Evolutionary conservation across 116 monocot species (phyloP), one percentile per base, ranked within the genome.

Genomic region (Phalaenopsis hybrid): DNA sequence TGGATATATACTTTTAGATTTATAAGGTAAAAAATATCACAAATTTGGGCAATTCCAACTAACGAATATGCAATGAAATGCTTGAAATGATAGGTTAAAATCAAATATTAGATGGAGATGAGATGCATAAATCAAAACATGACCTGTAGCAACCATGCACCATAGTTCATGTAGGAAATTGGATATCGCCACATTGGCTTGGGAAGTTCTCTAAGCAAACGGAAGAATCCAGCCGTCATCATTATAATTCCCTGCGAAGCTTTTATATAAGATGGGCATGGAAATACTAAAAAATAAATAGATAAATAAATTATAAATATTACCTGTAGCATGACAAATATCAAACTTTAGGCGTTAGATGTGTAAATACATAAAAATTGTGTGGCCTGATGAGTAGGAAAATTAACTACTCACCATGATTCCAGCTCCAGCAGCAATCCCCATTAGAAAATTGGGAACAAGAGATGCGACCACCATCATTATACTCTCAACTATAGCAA

Each of bases 131-230:
- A 52, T 52, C 13, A 43, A 55, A 34, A 55, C 69, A 58, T 79
- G 77, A 97, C 98, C 94, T 99, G 93, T 61, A 99, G 81, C 0
- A 85, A 86, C 99, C 99, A 99, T 44, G 92, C 89, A 6, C 86
- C 89, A 75, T 88, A 99, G 86, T 88, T 91, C 55, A 99, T 88
- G 70, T 91, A 92, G 0, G 99, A 95, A 63, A 95, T 81, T 6
- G 99, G 99, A 76, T 99, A 99, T 13, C 91, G 82, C 99, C 99
- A 99, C 33, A 99, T 20, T 10, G 85, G 88, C 72, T 99, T 99
- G 0, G 99, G 99, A 81, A 99, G 92, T 41, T 99, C 99, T 13
- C 87, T 86, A 44, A 93, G 87, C 79, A 86, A 75, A 44, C 99
- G 81, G 55, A 95, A 95, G 87, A 91, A 99, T 8, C 99, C 99